A percentile compares a stretch with the other conserved stretches of the same genome.
Evolutionary conservation across 768 basidiomycete genomes (phyloP).

Genomic region (Leccinum boreale): DNA sequence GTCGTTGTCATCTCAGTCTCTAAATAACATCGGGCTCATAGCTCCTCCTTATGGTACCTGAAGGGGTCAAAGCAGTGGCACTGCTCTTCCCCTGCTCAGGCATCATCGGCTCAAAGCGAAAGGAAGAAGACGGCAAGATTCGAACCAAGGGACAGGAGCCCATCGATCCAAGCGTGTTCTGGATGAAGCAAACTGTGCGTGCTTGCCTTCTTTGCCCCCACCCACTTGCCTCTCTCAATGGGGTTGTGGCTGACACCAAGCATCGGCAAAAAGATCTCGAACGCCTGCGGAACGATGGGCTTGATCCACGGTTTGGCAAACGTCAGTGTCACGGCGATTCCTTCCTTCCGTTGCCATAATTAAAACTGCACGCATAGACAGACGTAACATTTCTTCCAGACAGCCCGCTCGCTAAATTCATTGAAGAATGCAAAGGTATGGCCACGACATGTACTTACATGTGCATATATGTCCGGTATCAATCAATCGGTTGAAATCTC

Average conservation of each 20-base stretch:
- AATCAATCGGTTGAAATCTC: not conserved
- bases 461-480: not conserved
- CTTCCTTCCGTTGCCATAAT: constrained; percentile 1
- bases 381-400: constrained; percentile 52
- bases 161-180: constrained; percentile 68
- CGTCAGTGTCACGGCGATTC: constrained; percentile 38
- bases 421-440: constrained; percentile 59
- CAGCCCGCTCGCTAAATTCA: constrained; percentile 64
- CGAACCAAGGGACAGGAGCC: constrained; percentile 41
- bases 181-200: constrained; percentile 87
- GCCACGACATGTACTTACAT: not conserved
- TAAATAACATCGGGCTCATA: constrained; percentile 26
- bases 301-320: constrained; percentile 82
- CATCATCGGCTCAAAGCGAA: constrained; percentile 45
- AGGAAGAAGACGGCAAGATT: constrained; percentile 59
- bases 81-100: constrained; percentile 78
- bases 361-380: constrained; percentile 38
- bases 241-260: not conserved
- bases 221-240: not conserved
- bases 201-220: not conserved
- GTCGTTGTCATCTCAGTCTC: not conserved
- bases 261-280: constrained; percentile 52
- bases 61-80: constrained; percentile 79
- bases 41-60: constrained; percentile 66
- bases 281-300: constrained; percentile 88